phyloP scores from a whole-genome alignment of 2,329 filamentous ascomycete genomes.

The Neopestalotiopsis rosae region DNA sequence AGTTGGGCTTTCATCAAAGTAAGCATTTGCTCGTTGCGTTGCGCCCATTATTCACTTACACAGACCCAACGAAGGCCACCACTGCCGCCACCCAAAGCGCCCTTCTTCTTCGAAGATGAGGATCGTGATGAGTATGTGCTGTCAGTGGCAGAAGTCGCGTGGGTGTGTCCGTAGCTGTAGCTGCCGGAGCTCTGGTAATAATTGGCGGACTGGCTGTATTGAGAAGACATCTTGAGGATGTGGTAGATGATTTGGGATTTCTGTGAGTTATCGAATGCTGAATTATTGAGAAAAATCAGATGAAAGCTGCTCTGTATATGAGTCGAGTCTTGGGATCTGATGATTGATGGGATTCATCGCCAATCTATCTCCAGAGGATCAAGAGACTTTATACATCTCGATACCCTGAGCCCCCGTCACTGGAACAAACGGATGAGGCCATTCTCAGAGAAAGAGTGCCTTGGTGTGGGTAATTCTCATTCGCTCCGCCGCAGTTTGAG shows the following conservation, averaged over 20 bases:
- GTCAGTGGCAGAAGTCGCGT: not conserved
- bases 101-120: not conserved
- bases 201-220: not conserved
- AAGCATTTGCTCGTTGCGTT: not conserved
- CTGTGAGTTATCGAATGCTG: too few relatives aligned
- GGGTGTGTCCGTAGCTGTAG: not conserved
- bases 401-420: too few relatives aligned
- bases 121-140: not conserved
- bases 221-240: not conserved
- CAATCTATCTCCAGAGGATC: too few relatives aligned
- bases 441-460: not conserved
- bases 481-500: not conserved
- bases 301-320: too few relatives aligned
- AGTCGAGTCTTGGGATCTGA: too few relatives aligned
- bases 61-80: not conserved
- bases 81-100: not conserved
- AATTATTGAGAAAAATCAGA: too few relatives aligned
- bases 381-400: too few relatives aligned
- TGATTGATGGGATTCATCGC: too few relatives aligned
- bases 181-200: not conserved
- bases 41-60: not conserved
- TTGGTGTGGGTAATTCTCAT: not conserved
- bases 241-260: not conserved
- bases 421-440: not conserved
- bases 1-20: conserved; percentile 8